phyloP scores from a whole-genome alignment of 331 rosid genomes.

The Ulmus americana region DNA sequence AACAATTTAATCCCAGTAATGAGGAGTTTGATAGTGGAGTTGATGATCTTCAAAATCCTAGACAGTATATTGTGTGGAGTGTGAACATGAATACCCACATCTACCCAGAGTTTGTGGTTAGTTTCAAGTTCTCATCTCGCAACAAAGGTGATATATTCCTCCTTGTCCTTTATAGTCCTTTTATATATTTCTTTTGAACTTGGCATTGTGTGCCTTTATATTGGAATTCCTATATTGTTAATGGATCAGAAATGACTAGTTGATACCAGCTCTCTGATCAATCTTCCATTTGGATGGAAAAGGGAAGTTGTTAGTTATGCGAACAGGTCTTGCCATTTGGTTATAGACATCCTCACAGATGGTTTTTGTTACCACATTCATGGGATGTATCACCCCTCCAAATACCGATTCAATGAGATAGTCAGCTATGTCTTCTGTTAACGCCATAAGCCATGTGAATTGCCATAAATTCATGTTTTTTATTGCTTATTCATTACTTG shows the following conservation, averaged over 20 bases:
- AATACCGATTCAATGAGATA: no score
- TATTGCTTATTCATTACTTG: background rate
- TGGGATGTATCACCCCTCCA: no score
- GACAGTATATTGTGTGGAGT: constrained; percentile 17
- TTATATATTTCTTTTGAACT: background rate
- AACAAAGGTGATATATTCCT: constrained; percentile 7
- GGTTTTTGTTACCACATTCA: no score
- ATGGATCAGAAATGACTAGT: no score
- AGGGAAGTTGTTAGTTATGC: no score
- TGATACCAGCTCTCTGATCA: no score
- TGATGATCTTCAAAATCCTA: constrained; percentile 16
- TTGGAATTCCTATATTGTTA: no score
- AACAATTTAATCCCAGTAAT: constrained; percentile 18
- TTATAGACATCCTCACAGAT: no score
- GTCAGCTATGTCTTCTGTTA: background rate
- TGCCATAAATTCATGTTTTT: background rate
- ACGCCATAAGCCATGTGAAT: background rate
- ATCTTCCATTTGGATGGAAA: no score
- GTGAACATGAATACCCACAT: constrained; percentile 19
- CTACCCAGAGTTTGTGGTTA: constrained; percentile 14
- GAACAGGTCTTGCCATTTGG: no score
- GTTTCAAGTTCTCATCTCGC: constrained; percentile 9
- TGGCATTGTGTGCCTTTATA: background rate
- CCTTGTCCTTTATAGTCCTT: background rate
- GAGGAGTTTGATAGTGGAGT: constrained; percentile 16